A percentile compares a stretch with the other conserved stretches of the same genome.
Evolutionary conservation across 306 rosid species (phyloP).

Genomic region (Citrullus colocynthis): DNA sequence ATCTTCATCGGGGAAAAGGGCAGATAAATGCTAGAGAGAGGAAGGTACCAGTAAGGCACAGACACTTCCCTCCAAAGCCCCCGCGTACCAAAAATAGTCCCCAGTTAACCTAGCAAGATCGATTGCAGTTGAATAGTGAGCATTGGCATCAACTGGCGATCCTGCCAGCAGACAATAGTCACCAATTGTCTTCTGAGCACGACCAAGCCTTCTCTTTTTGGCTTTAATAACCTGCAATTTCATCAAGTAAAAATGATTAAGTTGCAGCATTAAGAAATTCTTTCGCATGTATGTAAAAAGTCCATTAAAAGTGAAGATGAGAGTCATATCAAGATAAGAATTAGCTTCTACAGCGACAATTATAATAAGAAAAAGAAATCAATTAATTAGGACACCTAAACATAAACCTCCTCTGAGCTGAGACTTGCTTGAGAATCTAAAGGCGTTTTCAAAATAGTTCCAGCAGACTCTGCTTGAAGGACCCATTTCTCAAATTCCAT

Average conservation of each 20-base stretch:
- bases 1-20: not conserved
- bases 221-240: constrained; percentile 80
- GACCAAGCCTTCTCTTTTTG: constrained; percentile 90
- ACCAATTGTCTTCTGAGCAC: constrained; percentile 94
- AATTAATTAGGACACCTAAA: constrained; percentile 82
- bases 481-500: constrained; percentile 99
- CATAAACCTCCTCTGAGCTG: constrained; percentile 99
- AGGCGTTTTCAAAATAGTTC: constrained; percentile 93
- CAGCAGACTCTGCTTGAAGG: constrained; percentile 90
- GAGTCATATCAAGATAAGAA: not conserved
- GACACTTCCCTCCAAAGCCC: constrained; percentile 91
- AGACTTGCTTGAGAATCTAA: constrained; percentile 99
- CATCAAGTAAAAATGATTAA: constrained; percentile 5
- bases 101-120: constrained; percentile 89
- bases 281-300: not conserved
- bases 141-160: constrained; percentile 94
- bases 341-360: not conserved
- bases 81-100: constrained; percentile 92
- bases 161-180: constrained; percentile 95
- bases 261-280: constrained; percentile 6
- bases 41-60: constrained; percentile 76
- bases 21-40: not conserved
- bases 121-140: constrained; percentile 75
- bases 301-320: not conserved
- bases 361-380: not conserved